Conservation (phyloP, 495 filamentous ascomycete genomes). For the Daldinia vernicosa region DNA sequence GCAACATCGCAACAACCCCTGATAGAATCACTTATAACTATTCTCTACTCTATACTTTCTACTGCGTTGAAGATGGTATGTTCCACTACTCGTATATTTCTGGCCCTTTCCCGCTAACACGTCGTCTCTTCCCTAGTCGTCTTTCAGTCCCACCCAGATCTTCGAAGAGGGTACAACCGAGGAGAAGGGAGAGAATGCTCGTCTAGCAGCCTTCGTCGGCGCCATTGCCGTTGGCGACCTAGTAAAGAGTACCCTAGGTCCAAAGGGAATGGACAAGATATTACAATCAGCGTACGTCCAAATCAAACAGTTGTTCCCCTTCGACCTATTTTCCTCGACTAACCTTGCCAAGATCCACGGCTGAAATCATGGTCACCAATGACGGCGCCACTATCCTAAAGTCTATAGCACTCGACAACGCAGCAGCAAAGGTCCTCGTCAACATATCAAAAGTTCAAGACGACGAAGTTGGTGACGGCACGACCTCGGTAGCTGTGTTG, state of each 20-base stretch:
- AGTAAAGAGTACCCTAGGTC: conserved; percentile 96
- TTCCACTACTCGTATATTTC: neutral
- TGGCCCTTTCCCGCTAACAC: conserved; percentile 11
- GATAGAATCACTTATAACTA: neutral
- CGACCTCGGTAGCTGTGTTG: conserved; percentile 83
- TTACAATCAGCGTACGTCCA: conserved; percentile 85
- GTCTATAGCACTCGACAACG: conserved; percentile 98
- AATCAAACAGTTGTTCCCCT: conserved; percentile 37
- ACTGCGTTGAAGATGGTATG: conserved; percentile 38
- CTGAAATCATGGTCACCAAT: conserved; percentile 97
- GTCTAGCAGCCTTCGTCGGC: conserved; percentile 94
- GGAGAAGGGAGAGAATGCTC: conserved; percentile 99
- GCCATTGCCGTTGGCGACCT: conserved; percentile 97
- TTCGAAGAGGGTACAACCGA: conserved; percentile 97
- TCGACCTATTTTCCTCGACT: conserved; percentile 14
- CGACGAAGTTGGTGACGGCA: conserved; percentile 97
- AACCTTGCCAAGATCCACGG: conserved; percentile 74
- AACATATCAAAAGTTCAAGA: conserved; percentile 99
- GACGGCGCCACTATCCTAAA: conserved; percentile 98
- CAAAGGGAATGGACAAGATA: conserved; percentile 99
- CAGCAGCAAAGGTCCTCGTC: conserved; percentile 94
- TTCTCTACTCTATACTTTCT: too few species aligned
- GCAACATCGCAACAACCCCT: neutral
- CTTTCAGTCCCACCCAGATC: conserved; percentile 93
- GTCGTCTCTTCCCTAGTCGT: conserved; percentile 51